Evolutionary conservation across 2,329 filamentous ascomycete genomes (phyloP), one percentile per base, ranked within the genome.

Genomic region (Ophiostoma populinum): DNA sequence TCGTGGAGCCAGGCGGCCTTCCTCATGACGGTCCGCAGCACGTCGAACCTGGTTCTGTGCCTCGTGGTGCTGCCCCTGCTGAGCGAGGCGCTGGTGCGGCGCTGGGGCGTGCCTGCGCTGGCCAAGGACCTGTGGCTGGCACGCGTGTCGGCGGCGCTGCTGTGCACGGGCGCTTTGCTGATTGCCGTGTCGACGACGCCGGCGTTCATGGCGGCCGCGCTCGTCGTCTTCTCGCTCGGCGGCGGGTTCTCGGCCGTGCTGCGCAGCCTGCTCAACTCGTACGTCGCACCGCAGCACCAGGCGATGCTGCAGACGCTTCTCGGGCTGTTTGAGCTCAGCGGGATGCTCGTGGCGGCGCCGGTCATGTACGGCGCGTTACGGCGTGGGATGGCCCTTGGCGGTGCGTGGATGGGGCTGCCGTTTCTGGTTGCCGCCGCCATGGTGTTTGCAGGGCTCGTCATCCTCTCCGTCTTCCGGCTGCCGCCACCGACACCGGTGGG

Each of bases 261-360:
- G 13, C 57, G 68, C 22, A 63, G 60, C 3, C 48, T 72, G 6
- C 47, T 70, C n/a, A 69, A 63, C 29, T 56, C 58, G 8, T 46
- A 71, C 9, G 62, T 73, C 10, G 64, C 67, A 42, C 55, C 60
- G 16, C 59, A 67, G 39, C 61, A 68, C 5, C 55, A 70, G 10
- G 68, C 64, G 16, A 61, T 61, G 0, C 51, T 70, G 17, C 73
- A 70, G 46, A 64, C 62, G 5, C 51, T 65, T 4, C 53, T 73
- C 8, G 56, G 59, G 3, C 54, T 69, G 17, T 46, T 65, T 21
- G 65, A 73, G 40, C 61, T 57, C 7, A 26, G 61, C 9, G 62
- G 66, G n/a, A 43, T 58, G 2, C 57, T 69, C 40, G 32, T 62
- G 5, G 58, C 57, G 0, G 55, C 57, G 1, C 66, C 67, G 0